Evolutionary conservation across 345 rosid genomes (phyloP).

Genomic region (Gossypioides kirkii): DNA sequence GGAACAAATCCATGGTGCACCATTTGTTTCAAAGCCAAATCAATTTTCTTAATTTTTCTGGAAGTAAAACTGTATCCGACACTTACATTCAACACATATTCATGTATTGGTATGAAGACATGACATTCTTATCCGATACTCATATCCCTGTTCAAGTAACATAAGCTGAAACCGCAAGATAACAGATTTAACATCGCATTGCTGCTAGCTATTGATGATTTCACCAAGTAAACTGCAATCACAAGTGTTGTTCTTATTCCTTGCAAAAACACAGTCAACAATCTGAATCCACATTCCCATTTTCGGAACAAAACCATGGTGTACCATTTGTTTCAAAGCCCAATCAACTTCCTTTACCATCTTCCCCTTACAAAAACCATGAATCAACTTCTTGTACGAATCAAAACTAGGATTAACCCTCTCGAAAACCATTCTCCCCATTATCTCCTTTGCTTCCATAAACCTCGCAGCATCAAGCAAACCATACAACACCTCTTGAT

Average conservation of each 20-base stretch:
- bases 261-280: constrained; percentile 28
- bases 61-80: too few species aligned
- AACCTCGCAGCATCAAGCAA: constrained; percentile 54
- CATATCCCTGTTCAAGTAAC: background rate
- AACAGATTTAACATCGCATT: background rate
- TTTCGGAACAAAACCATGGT: constrained; percentile 72
- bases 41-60: constrained; percentile 33
- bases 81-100: too few species aligned
- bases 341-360: constrained; percentile 53
- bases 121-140: background rate
- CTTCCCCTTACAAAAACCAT: constrained; percentile 49
- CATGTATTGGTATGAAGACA: too few species aligned
- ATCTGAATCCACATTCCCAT: constrained; percentile 66
- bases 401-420: constrained; percentile 58
- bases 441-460: constrained; percentile 51
- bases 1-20: constrained; percentile 75
- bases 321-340: constrained; percentile 68
- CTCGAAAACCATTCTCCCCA: constrained; percentile 50
- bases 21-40: constrained; percentile 64
- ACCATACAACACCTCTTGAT: constrained; percentile 77
- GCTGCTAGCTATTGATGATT: constrained; percentile 13
- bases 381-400: constrained; percentile 58
- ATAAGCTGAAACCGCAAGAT: background rate
- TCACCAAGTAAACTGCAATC: constrained; percentile 13
- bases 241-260: constrained; percentile 15